A percentile compares a stretch with the other conserved stretches of the same genome.
phyloP scores from a whole-genome alignment of 306 rosid genomes.

The Glycine tomentella region DNA sequence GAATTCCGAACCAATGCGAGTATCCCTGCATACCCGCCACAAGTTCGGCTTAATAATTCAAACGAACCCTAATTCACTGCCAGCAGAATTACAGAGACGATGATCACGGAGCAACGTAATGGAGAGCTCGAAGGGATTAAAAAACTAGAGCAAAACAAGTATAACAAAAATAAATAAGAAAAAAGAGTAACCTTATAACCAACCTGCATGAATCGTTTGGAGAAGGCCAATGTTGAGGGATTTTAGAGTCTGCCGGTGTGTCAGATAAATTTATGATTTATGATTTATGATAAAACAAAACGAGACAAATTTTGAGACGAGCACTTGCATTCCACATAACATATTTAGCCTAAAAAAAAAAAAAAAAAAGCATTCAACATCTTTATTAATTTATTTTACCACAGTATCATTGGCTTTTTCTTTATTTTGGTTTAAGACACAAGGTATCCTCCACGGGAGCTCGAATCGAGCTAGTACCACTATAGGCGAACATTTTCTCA shows the following conservation, averaged over 20 bases:
- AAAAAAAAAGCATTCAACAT: no score
- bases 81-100: background rate
- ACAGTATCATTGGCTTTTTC: no score
- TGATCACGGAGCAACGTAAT: background rate
- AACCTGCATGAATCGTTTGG: background rate
- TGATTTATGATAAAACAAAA: background rate
- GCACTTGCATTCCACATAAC: background rate
- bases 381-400: no score
- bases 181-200: background rate
- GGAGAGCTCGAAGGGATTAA: background rate
- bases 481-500: no score
- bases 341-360: no score
- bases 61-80: conserved; percentile 44
- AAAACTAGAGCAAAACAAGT: background rate
- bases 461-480: no score
- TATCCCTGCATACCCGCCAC: background rate
- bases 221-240: no score
- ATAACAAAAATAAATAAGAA: background rate
- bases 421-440: no score
- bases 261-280: background rate
- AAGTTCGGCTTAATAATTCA: background rate
- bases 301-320: background rate
- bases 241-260: background rate
- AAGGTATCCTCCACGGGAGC: no score
- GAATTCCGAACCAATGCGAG: background rate